Base-by-base conservation (phyloP, 441 rosid species). In the Mallotus japonicus region DNA sequence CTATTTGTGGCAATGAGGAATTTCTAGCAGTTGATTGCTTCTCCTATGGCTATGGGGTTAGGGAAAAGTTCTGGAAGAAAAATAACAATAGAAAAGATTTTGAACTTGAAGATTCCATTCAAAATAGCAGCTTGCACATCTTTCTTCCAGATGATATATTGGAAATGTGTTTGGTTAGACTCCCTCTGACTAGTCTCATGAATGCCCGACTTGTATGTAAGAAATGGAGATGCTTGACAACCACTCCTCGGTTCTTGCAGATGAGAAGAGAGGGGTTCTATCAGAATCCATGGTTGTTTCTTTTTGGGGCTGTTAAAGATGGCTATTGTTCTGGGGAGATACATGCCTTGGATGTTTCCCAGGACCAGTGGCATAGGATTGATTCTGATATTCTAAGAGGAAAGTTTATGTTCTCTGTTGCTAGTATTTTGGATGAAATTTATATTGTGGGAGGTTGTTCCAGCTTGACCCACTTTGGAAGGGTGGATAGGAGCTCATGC, bases 151-250 rank as follows among this genome's bases (percentile, higher is more conserved):
- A 92, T 67, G 98, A 95, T 75, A 84, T 95, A 71, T 71, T 95
- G 54, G 99, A 95, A 81, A 79, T 95, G 93, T 95, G 98, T 66
- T 87, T 95, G 84, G 82, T 95, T 76, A 87, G 97, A 77, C 92
- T 95, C 69, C 98, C 99, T 8, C 66, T 95, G 81, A 83, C 86
- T 57, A 88, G 92, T 74, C 86, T 95, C 63, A 76, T 92, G 97
- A 95, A 80, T 67, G 91, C 98, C 4, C 96, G 92, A 22, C 96
- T 91, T 44, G 99, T 95, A 44, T 95, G 99, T 84, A 95, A 88
- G 89, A 95, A 88, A 76, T 95, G 99, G 99, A 83, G 89, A 74
- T 73, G 68, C 81, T 84, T 92, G 92, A 85, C 92, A 40, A 86
- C 90, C 16, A 86, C 89, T 42, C 71, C 87, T 50, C 85, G 93